These are phyloP conservation scores for Carex littledalei DNA, from an alignment of 176 grass and related monocot genomes.

Conservation along the genomic window DNA sequence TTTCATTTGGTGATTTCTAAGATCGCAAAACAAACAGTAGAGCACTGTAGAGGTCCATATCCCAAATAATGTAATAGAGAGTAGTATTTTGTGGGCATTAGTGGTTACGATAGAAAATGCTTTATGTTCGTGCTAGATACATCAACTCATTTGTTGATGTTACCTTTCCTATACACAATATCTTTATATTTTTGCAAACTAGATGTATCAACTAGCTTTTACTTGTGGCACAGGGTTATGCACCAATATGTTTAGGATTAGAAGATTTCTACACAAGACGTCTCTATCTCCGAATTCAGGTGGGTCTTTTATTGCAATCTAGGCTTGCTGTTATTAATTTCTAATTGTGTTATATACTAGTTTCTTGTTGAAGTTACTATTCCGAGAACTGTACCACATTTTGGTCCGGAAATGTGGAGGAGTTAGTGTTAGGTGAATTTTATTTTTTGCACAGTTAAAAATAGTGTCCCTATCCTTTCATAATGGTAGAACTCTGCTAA, in stretches of 20 bases:
- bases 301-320: constrained; percentile 20
- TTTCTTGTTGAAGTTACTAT: background rate
- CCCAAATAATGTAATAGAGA: background rate
- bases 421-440: background rate
- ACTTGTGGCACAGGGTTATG: constrained; percentile 54
- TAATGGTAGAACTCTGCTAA: constrained; percentile 3
- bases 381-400: background rate
- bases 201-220: constrained; percentile 1
- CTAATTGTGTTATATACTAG: background rate
- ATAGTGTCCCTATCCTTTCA: background rate
- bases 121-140: background rate
- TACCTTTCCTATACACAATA: background rate
- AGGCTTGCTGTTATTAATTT: background rate
- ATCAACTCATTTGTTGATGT: background rate
- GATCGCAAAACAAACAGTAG: background rate
- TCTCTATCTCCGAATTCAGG: constrained; percentile 96
- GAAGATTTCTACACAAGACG: constrained; percentile 97
- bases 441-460: background rate
- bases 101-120: background rate
- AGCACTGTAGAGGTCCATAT: background rate
- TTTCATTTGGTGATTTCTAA: background rate
- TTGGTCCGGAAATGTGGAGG: background rate
- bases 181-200: background rate
- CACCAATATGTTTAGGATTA: constrained; percentile 78
- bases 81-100: background rate